Conservation (phyloP, 2,329 filamentous ascomycete genomes). For the Pseudogymnoascus sp. region DNA sequence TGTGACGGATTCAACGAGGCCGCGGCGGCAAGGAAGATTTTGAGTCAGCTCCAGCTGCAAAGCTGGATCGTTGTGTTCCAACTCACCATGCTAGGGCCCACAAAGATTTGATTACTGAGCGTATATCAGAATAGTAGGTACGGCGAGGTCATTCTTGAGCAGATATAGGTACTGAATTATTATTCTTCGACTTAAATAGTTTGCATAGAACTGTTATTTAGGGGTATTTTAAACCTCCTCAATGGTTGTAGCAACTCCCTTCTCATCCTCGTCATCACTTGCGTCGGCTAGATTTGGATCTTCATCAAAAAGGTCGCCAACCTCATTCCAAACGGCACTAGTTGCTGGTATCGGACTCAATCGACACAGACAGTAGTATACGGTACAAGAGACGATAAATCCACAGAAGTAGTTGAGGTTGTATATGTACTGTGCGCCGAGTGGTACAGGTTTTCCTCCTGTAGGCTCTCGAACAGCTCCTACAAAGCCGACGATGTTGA, state of each 20-base stretch:
- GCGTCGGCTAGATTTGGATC: not conserved
- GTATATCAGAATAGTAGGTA: not conserved
- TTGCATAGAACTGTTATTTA: not conserved
- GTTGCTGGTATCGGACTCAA: constrained; percentile 66
- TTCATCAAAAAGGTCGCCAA: constrained; percentile 56
- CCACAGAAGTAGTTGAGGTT: constrained; percentile 86
- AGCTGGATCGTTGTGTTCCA: too few species aligned
- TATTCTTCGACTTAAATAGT: not conserved
- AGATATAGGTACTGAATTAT: not conserved
- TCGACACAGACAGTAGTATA: constrained; percentile 65
- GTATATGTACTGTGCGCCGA: constrained; percentile 77
- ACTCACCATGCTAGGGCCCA: too few species aligned
- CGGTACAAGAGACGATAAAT: constrained; percentile 57
- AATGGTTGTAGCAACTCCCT: not conserved
- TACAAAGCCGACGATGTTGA: constrained; percentile 87
- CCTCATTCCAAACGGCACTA: constrained; percentile 70
- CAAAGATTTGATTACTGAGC: too few species aligned
- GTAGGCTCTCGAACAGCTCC: constrained; percentile 61
- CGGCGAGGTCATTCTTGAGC: not conserved
- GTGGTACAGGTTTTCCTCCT: constrained; percentile 38
- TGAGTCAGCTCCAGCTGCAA: too few species aligned
- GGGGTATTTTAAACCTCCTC: not conserved
- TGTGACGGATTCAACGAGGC: too few species aligned
- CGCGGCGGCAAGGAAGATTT: too few species aligned
- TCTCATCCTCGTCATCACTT: not conserved